These are phyloP conservation scores for Coemansia sp. DNA, from an alignment of 371 early-diverging fungal species.

Conservation along the genomic window DNA sequence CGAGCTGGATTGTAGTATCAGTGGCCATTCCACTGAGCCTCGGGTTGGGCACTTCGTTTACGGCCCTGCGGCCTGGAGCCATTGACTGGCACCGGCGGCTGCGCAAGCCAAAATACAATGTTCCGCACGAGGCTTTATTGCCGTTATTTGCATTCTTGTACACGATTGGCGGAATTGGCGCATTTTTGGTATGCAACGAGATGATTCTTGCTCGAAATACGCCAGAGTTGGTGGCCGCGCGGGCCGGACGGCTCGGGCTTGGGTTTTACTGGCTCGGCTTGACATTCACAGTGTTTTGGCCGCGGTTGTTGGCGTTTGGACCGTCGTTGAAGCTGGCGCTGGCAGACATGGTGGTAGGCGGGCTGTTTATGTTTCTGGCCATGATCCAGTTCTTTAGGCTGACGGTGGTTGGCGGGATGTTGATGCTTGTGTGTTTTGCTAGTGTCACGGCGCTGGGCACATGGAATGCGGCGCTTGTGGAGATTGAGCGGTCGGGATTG, in stretches of 20 bases:
- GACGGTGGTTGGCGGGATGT: conserved; percentile 25
- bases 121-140: conserved; percentile 24
- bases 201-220: conserved; percentile 26
- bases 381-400: conserved; percentile 44
- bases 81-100: conserved; percentile 36
- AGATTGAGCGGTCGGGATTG: conserved; percentile 9
- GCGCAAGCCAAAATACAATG: conserved; percentile 41
- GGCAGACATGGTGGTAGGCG: conserved; percentile 26
- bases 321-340: conserved; percentile 38
- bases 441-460: conserved; percentile 15
- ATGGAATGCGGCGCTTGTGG: conserved; percentile 45
- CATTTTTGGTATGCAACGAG: conserved; percentile 36
- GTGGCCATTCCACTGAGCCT: conserved; percentile 35
- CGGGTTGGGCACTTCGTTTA: conserved; percentile 29
- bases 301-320: conserved; percentile 32
- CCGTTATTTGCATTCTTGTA: conserved; percentile 23
- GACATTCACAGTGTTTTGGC: conserved; percentile 43
- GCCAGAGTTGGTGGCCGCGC: conserved; percentile 25
- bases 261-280: conserved; percentile 45
- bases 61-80: conserved; percentile 18
- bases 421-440: conserved; percentile 30
- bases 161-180: conserved; percentile 32
- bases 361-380: conserved; percentile 31
- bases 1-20: conserved; percentile 36
- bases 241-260: conserved; percentile 37